A percentile compares a stretch with the other conserved stretches of the same genome.
These are phyloP conservation scores for Geotrichum histeridarum DNA, from an alignment of 1,139 yeast species.

Conservation along the genomic window DNA sequence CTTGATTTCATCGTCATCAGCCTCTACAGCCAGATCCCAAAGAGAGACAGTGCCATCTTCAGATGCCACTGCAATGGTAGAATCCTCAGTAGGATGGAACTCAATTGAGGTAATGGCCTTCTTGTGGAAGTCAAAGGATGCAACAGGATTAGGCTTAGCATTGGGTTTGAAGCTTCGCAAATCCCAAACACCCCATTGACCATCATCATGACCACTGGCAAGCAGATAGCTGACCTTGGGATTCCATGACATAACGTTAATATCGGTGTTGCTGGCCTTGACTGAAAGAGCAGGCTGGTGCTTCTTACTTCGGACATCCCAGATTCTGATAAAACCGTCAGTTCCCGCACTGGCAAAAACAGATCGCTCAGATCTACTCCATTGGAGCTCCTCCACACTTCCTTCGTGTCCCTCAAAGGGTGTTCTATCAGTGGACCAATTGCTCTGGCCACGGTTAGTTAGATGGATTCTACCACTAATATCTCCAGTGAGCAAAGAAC, in stretches of 20 bases:
- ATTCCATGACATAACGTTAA: slow-evolving; percentile 96
- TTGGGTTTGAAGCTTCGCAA: slow-evolving; percentile 65
- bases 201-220: slow-evolving; percentile 97
- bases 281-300: slow-evolving; percentile 88
- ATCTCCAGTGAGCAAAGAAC: slow-evolving; percentile 85
- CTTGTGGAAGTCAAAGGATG: slow-evolving; percentile 85
- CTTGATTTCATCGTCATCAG: slow-evolving; percentile 89
- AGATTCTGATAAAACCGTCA: slow-evolving; percentile 86
- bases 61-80: slow-evolving; percentile 89
- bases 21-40: slow-evolving; percentile 97
- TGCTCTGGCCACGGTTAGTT: slow-evolving; percentile 69
- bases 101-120: slow-evolving; percentile 88
- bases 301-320: slow-evolving; percentile 94
- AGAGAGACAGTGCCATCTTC: slow-evolving; percentile 95
- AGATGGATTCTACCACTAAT: slow-evolving; percentile 74
- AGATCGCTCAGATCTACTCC: slow-evolving; percentile 88
- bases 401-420: slow-evolving; percentile 56
- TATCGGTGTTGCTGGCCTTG: slow-evolving; percentile 74
- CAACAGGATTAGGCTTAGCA: slow-evolving; percentile 58
- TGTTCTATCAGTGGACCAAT: slow-evolving; percentile 82
- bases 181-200: slow-evolving; percentile 98
- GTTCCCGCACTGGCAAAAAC: slow-evolving; percentile 92
- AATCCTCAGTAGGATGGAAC: slow-evolving; percentile 92
- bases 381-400: slow-evolving; percentile 92
- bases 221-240: slow-evolving; percentile 75